These are phyloP conservation scores for Syncephalastrum monosporum DNA, from an alignment of 371 early-diverging fungal species.

Conservation along the genomic window DNA sequence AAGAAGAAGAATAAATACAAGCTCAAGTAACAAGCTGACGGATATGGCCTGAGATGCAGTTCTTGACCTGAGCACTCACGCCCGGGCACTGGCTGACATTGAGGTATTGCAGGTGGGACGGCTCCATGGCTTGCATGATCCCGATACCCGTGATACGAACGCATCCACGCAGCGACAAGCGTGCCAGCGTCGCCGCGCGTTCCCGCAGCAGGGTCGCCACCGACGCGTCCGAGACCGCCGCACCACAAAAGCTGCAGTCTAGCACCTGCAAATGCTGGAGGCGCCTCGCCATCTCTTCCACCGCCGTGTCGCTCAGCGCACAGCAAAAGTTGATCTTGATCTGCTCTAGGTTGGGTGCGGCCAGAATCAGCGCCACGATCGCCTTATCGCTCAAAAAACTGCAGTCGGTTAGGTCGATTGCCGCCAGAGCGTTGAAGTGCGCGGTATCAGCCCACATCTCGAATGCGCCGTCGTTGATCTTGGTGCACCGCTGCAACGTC, in stretches of 20 bases:
- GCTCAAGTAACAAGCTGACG: too few relatives aligned
- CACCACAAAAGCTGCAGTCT: slow-evolving; percentile 76
- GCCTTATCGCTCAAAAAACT: slow-evolving; percentile 76
- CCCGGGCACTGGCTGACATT: slow-evolving; percentile 26
- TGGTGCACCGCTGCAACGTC: slow-evolving; percentile 80
- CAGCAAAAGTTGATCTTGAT: slow-evolving; percentile 80
- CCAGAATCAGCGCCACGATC: slow-evolving; percentile 47
- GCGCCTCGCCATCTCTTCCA: slow-evolving; percentile 43
- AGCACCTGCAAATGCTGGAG: slow-evolving; percentile 50
- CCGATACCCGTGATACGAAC: slow-evolving; percentile 62
- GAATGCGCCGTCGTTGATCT: slow-evolving; percentile 71
- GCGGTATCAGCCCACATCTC: slow-evolving; percentile 41
- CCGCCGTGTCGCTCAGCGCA: slow-evolving; percentile 67
- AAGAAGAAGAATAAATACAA: too few relatives aligned
- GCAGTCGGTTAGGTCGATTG: slow-evolving; percentile 73
- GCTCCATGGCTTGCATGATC: slow-evolving; percentile 26
- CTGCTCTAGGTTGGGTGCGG: slow-evolving; percentile 54
- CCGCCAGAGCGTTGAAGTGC: slow-evolving; percentile 40
- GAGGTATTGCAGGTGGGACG: slow-evolving; percentile 7
- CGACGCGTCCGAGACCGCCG: slow-evolving; percentile 70
- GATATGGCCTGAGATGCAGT: slow-evolving; percentile 1
- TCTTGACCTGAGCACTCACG: slow-evolving; percentile 4
- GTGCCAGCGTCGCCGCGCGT: slow-evolving; percentile 3
- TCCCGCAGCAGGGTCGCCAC: slow-evolving; percentile 37
- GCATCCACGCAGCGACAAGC: slow-evolving; percentile 49